Conservation (phyloP, 2,329 filamentous ascomycete species). For the Albifimbria verrucaria region DNA sequence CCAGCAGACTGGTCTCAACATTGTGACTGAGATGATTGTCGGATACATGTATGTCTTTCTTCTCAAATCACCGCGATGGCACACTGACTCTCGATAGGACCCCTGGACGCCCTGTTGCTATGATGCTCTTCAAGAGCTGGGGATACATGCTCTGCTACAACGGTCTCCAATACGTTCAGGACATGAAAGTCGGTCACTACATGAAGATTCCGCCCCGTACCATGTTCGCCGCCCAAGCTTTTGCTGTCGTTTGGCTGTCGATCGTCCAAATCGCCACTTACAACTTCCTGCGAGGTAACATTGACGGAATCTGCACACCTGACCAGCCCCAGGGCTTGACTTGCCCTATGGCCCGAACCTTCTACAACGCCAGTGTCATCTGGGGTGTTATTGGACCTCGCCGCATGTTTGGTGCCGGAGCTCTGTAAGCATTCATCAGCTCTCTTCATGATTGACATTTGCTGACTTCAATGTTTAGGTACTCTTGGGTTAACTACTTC, state of each 20-base stretch:
- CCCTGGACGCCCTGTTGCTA: conserved; percentile 17
- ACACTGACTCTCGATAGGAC: not conserved
- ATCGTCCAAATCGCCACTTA: conserved; percentile 44
- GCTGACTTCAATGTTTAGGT: conserved; percentile 19
- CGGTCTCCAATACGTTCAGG: conserved; percentile 41
- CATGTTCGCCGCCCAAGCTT: conserved; percentile 32
- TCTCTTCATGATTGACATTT: too few relatives aligned
- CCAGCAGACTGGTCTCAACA: conserved; percentile 34
- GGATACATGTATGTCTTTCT: conserved; percentile 15
- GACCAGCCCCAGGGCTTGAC: conserved; percentile 23
- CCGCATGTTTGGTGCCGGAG: conserved; percentile 51
- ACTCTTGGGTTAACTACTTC: conserved; percentile 48
- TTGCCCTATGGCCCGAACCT: conserved; percentile 36
- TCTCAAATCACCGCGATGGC: not conserved
- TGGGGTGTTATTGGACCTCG: conserved; percentile 57
- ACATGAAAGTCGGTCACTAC: conserved; percentile 49
- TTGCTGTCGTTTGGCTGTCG: conserved; percentile 40
- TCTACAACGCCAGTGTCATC: conserved; percentile 52
- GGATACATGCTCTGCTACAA: conserved; percentile 29
- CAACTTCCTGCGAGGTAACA: conserved; percentile 42
- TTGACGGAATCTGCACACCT: conserved; percentile 42
- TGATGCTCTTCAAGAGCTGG: conserved; percentile 23
- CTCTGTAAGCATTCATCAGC: conserved; percentile 23
- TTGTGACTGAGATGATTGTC: conserved; percentile 35
- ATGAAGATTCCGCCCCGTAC: conserved; percentile 43